A percentile compares a stretch with the other conserved stretches of the same genome.
These are phyloP conservation scores for Podospora australis DNA, from an alignment of 495 filamentous ascomycete genomes.

Conservation along the genomic window DNA sequence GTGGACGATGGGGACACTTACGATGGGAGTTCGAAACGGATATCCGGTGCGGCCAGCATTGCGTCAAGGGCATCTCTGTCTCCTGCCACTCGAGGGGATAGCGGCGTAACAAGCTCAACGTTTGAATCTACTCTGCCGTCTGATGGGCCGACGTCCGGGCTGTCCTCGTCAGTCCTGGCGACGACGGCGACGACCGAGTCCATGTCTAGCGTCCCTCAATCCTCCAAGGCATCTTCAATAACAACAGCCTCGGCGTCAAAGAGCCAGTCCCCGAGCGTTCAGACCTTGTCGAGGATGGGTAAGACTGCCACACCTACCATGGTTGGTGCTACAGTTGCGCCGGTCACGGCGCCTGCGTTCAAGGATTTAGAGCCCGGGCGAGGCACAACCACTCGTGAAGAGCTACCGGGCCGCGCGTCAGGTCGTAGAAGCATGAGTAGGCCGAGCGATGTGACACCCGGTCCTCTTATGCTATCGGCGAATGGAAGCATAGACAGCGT, in stretches of 20 bases:
- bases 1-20: slow-evolving; percentile 27
- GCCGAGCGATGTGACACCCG: slow-evolving; percentile 23
- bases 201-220: slow-evolving; percentile 35
- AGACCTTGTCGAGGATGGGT: slow-evolving; percentile 44
- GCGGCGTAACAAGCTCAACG: slow-evolving; percentile 28
- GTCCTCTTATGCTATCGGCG: slow-evolving; percentile 13
- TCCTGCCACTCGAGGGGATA: slow-evolving; percentile 30
- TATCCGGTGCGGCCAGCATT: slow-evolving; percentile 27
- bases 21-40: slow-evolving; percentile 33
- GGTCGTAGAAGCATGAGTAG: slow-evolving; percentile 32
- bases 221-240: slow-evolving; percentile 51
- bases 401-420: slow-evolving; percentile 21
- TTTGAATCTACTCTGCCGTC: slow-evolving; percentile 32
- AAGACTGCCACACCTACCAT: slow-evolving; percentile 25
- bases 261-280: slow-evolving; percentile 41
- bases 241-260: slow-evolving; percentile 49
- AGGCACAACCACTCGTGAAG: slow-evolving; percentile 34
- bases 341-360: slow-evolving; percentile 51
- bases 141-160: slow-evolving; percentile 29
- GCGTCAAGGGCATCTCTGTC: slow-evolving; percentile 31
- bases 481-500: slow-evolving; percentile 33
- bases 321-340: slow-evolving; percentile 36
- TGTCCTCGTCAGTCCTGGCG: slow-evolving; percentile 28
- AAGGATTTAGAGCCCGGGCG: slow-evolving; percentile 39
- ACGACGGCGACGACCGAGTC: slow-evolving; percentile 34